phyloP scores from a whole-genome alignment of 208 protist species.

The Leishmania mexicana region DNA sequence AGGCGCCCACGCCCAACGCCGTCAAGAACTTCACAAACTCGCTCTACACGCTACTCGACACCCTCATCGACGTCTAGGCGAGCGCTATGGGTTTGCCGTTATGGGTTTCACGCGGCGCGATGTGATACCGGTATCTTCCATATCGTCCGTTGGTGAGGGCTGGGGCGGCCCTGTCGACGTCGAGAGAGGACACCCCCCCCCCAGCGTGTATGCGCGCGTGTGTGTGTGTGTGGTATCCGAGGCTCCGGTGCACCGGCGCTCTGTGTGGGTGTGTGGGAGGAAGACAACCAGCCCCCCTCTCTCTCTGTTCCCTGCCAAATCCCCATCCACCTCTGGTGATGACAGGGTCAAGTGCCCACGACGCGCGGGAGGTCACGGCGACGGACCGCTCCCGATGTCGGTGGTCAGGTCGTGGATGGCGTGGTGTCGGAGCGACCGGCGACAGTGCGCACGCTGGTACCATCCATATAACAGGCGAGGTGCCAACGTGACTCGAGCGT shows the following conservation, averaged over 20 bases:
- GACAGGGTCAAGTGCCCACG: neutral
- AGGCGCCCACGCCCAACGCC: conserved; percentile 11
- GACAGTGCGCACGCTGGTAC: neutral
- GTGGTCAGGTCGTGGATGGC: neutral
- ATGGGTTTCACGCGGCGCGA: neutral
- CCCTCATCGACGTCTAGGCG: conserved; percentile 16
- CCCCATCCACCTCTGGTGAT: conserved; percentile 26
- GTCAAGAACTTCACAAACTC: conserved; percentile 24
- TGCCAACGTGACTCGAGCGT: neutral
- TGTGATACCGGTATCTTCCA: too few relatives aligned
- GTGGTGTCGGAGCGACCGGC: neutral
- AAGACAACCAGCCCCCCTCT: too few relatives aligned
- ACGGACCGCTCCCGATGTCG: too few relatives aligned
- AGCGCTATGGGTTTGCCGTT: neutral
- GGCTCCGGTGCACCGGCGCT: too few relatives aligned
- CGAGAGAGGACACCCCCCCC: too few relatives aligned
- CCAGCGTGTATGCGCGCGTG: too few relatives aligned
- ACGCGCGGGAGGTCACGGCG: too few relatives aligned
- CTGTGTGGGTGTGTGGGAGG: too few relatives aligned
- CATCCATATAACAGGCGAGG: neutral
- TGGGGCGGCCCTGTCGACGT: too few relatives aligned
- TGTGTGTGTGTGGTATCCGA: too few relatives aligned
- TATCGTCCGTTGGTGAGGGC: too few relatives aligned
- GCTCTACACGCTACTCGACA: conserved; percentile 34
- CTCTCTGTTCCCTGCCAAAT: neutral